Evolutionary conservation across 2,329 filamentous ascomycete species (phyloP).

Genomic region (Cercospora sp.): DNA sequence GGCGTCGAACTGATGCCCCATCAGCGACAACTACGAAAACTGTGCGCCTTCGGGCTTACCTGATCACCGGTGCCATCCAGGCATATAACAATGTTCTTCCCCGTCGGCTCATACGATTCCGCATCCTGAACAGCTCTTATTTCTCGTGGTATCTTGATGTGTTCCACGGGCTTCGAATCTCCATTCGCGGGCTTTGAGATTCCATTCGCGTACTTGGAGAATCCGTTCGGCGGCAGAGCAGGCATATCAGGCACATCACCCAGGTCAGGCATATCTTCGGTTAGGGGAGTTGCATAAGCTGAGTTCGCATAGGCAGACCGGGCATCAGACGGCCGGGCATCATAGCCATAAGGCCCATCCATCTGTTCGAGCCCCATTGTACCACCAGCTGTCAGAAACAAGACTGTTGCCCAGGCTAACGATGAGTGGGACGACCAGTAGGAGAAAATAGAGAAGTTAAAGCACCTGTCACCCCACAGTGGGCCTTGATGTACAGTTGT

Average conservation of each 20-base stretch:
- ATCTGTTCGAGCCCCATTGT: slow-evolving; percentile 14
- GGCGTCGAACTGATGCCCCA: slow-evolving; percentile 38
- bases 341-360: slow-evolving; percentile 7
- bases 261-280: slow-evolving; percentile 1
- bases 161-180: background rate
- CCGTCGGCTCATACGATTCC: slow-evolving; percentile 23
- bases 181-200: background rate
- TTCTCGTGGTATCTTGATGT: slow-evolving; percentile 31
- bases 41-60: background rate
- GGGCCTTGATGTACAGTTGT: background rate
- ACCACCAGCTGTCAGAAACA: background rate
- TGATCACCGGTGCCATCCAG: slow-evolving; percentile 51
- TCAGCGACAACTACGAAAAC: background rate
- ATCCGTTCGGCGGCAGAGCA: background rate
- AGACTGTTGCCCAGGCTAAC: background rate
- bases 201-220: background rate
- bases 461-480: background rate
- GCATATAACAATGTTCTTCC: slow-evolving; percentile 44
- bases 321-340: background rate
- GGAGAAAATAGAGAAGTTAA: background rate
- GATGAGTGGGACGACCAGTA: background rate
- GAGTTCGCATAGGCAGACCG: slow-evolving; percentile 7
- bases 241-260: background rate
- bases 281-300: slow-evolving; percentile 8
- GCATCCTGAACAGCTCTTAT: slow-evolving; percentile 37